Conservation (phyloP, 768 basidiomycete species). For the Phanerochaete sordida region DNA sequence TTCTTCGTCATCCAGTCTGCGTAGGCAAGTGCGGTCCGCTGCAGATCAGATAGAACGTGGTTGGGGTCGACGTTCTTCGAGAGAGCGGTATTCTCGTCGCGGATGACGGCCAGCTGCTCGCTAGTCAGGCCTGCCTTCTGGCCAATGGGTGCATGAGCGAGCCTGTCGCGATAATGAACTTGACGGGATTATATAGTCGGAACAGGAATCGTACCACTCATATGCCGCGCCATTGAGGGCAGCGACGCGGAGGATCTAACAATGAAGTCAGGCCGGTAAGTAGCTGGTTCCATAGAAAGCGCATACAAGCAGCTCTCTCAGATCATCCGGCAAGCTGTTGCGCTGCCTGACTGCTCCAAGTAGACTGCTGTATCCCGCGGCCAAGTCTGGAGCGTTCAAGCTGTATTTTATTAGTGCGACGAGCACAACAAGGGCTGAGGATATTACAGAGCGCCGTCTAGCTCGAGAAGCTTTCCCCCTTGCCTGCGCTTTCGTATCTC, state of each 20-base stretch:
- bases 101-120: conserved; percentile 51
- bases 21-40: conserved; percentile 51
- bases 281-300: neutral
- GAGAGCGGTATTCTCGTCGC: conserved; percentile 43
- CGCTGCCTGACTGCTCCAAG: conserved; percentile 13
- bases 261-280: neutral
- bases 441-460: conserved; percentile 17
- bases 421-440: neutral
- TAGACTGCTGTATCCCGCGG: conserved; percentile 14
- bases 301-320: conserved; percentile 18
- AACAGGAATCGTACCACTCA: conserved; percentile 12
- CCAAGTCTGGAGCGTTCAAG: conserved; percentile 18
- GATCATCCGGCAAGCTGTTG: conserved; percentile 12
- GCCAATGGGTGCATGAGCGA: conserved; percentile 51
- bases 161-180: conserved; percentile 27
- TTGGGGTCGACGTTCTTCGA: conserved; percentile 16
- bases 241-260: conserved; percentile 20
- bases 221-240: conserved; percentile 19
- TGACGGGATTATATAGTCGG: neutral
- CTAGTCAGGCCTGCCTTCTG: conserved; percentile 47
- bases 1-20: conserved; percentile 55
- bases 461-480: conserved; percentile 14
- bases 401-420: neutral
- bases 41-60: conserved; percentile 42
- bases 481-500: conserved; percentile 15